Evolutionary conservation across 148 eudicot genomes (phyloP), one percentile per base, ranked within the genome.

Genomic region (Cornus suecica): DNA sequence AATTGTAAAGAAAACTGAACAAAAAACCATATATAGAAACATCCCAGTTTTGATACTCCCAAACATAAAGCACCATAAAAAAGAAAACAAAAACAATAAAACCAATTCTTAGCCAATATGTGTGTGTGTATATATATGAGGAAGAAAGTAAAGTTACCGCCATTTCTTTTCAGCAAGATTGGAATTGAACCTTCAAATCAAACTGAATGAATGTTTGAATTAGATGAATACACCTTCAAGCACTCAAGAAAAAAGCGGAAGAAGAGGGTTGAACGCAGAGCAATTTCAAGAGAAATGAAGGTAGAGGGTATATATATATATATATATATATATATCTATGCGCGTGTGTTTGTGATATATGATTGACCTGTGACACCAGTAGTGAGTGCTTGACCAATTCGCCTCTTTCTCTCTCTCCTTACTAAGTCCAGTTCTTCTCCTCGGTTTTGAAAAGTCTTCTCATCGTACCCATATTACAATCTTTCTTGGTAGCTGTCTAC

Each of bases 341-440:
- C n/a, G n/a, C n/a, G n/a, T n/a, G n/a, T n/a, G n/a, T n/a, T n/a
- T n/a, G n/a, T n/a, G n/a, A n/a, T n/a, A n/a, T 69, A 79, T 71
- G 70, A 37, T 74, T 79, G 75, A 79, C 77, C 64, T 69, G 69
- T 69, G 78, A 77, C 82, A 74, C 65, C 77, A 74, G 77, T 73
- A n/a, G 77, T 77, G 74, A 30, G 29, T 22, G 27, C 42, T 79
- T 68, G 82, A 79, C 82, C 66, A 79, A 79, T 60, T 74, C 77
- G 26, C 69, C 45, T 13, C 34, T 14, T 22, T 15, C 66, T 63
- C 16, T 63, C 14, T 24, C 18, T 63, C 30, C 62, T 20, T 4
- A 7, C 22, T 22, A 18, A 58, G 62, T 58, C 62, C 20, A 18
- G 62, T 58, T 25, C 0, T 58, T 0, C 62, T 58, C 20, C 62